These are phyloP conservation scores for Lactifluus pinguis DNA, from an alignment of 768 basidiomycete species.

Conservation along the genomic window DNA sequence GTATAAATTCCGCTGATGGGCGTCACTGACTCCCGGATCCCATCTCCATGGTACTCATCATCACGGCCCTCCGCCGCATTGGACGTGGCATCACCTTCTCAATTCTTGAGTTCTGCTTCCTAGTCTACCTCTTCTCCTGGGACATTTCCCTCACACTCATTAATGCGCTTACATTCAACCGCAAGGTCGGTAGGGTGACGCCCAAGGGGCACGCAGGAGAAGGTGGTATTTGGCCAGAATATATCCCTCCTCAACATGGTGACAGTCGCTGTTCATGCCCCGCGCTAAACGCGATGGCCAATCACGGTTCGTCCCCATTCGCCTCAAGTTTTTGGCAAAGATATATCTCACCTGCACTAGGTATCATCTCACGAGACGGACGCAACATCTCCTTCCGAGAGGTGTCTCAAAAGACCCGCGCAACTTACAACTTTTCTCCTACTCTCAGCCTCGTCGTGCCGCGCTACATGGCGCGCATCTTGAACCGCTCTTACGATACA, in stretches of 20 bases:
- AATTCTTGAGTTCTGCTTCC: constrained; percentile 1
- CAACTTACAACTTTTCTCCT: constrained; percentile 61
- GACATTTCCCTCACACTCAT: constrained; percentile 32
- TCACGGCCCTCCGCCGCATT: constrained; percentile 15
- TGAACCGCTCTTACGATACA: no score
- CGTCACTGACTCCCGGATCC: no score
- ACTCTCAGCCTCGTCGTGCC: constrained; percentile 63
- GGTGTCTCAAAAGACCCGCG: constrained; percentile 32
- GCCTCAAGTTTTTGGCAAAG: constrained; percentile 27
- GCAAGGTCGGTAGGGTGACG: constrained; percentile 42
- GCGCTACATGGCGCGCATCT: constrained; percentile 26
- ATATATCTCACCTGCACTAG: no score
- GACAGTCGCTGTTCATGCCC: no score
- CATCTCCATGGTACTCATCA: constrained; percentile 1
- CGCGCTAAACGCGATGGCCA: no score
- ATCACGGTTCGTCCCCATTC: no score
- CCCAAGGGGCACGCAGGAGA: no score
- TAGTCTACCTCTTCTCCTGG: neutral
- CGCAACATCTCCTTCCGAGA: constrained; percentile 46
- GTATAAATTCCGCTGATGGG: no score
- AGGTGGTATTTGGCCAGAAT: no score
- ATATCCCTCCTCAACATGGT: no score
- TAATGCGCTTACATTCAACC: constrained; percentile 45
- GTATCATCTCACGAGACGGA: neutral
- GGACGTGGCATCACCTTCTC: neutral